These are phyloP conservation scores for Fusarium hostae DNA, from an alignment of 2,329 filamentous ascomycete genomes.

Conservation along the genomic window DNA sequence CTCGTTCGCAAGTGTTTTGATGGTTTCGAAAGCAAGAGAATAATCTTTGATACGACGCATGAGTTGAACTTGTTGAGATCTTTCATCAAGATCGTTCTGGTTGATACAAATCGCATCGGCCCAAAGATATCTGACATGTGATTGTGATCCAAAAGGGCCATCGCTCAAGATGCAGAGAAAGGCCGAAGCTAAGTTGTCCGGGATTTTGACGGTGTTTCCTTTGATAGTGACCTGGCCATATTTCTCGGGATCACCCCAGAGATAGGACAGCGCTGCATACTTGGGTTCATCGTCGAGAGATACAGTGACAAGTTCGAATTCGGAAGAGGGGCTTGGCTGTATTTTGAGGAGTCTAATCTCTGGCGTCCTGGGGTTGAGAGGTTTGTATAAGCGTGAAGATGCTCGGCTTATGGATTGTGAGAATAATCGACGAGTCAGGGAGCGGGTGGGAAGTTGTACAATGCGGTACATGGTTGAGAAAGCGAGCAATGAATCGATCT, in stretches of 20 bases:
- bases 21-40: slow-evolving; percentile 1
- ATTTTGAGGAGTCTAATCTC: slow-evolving; percentile 9
- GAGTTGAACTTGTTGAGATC: slow-evolving; percentile 12
- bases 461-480: background rate
- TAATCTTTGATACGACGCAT: slow-evolving; percentile 10
- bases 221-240: slow-evolving; percentile 2
- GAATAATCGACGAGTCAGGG: background rate
- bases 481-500: background rate
- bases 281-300: slow-evolving; percentile 4
- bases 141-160: background rate
- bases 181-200: slow-evolving; percentile 7
- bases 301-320: slow-evolving; percentile 5
- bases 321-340: background rate
- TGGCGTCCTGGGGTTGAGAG: background rate
- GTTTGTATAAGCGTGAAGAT: slow-evolving; percentile 10
- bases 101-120: slow-evolving; percentile 10
- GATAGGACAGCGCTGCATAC: slow-evolving; percentile 16
- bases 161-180: background rate
- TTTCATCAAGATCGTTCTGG: slow-evolving; percentile 2
- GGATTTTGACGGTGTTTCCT: background rate
- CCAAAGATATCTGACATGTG: background rate
- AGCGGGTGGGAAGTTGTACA: background rate
- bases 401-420: background rate
- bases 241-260: background rate
- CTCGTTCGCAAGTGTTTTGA: background rate